A percentile compares a stretch with the other conserved stretches of the same genome.
These are phyloP conservation scores for Pseudogymnoascus sp. DNA, from an alignment of 2,329 filamentous ascomycete genomes.

Conservation along the genomic window DNA sequence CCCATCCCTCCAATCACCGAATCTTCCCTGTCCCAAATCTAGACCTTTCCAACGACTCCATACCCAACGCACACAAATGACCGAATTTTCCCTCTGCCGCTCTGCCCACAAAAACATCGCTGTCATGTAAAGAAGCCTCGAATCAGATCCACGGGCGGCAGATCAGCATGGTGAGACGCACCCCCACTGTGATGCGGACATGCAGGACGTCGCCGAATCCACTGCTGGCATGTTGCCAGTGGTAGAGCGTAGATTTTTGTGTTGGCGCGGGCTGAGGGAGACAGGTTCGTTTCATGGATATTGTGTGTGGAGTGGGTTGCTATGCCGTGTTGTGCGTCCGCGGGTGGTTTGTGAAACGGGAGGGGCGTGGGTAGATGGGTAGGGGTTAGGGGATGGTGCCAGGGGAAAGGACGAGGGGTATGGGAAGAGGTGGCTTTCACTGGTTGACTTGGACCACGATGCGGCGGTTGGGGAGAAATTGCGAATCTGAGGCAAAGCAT, in stretches of 20 bases:
- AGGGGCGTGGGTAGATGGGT: background rate
- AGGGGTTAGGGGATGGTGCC: background rate
- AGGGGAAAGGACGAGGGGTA: too few relatives aligned
- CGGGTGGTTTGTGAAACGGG: background rate
- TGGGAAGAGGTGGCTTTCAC: background rate
- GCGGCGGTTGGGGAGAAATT: background rate
- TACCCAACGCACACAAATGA: background rate
- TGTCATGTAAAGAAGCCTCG: background rate
- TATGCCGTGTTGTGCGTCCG: background rate
- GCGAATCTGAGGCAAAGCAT: background rate
- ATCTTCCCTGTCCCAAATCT: background rate
- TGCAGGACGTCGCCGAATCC: background rate
- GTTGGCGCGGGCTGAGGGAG: background rate
- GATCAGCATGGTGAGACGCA: background rate
- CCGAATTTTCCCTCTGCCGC: background rate
- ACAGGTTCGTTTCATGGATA: background rate
- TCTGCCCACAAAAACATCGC: background rate
- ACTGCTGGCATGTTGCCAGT: background rate
- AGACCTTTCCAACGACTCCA: background rate
- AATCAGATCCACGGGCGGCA: background rate
- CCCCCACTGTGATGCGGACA: background rate
- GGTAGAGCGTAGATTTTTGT: background rate
- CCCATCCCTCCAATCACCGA: background rate
- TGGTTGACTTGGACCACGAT: background rate
- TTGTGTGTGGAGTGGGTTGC: background rate